Base-by-base conservation (phyloP, 1,284 basidiomycete genomes). In the Xanthoconium separans region DNA sequence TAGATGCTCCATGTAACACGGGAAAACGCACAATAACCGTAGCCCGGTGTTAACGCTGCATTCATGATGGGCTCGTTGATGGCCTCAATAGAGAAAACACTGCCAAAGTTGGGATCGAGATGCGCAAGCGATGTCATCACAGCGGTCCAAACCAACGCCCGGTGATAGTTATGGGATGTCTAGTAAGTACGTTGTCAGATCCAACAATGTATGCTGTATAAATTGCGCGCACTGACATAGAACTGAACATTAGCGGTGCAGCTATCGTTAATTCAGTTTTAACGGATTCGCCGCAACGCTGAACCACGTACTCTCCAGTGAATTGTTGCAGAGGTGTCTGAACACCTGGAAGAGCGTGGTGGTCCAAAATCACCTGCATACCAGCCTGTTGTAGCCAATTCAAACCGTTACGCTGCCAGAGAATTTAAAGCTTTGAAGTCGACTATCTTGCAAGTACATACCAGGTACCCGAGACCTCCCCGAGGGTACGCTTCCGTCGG, bases 21-120 rank as follows among this genome's bases (percentile, higher is more conserved):
- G 37, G 34, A 34, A 6, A 24, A 33, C 75, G 39, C 65, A 89
- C 87, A 91, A 44, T 77, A 74, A 20, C 88, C 88, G 48, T 85
- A 84, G 18, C 76, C 80, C 0, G 88, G 88, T 1, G 88, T 90
- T 56, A 76, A 66, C 10, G 57, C 66, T 2, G 85, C 83, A 63
- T 90, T 70, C 84, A 82, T 84, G 58, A 87, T 81, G 0, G 87
- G 87, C 57, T 91, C 89, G 59, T 91, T 91, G 41, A 88, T 76
- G 1, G 88, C 88, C 61, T 91, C 78, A 33, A 91, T 87, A 0
- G 84, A 73, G 48, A 85, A 84, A n/a, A 87, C 87, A 30, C 74
- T 81, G 22, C 63, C 71, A 61, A 91, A 91, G 37, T 75, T 73
- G 7, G 87, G 77, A 63, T 91, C 84, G 18, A 87, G 69, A 61